These are phyloP conservation scores for Aspergillus jensenii DNA, from an alignment of 2,329 filamentous ascomycete genomes.

Conservation along the genomic window DNA sequence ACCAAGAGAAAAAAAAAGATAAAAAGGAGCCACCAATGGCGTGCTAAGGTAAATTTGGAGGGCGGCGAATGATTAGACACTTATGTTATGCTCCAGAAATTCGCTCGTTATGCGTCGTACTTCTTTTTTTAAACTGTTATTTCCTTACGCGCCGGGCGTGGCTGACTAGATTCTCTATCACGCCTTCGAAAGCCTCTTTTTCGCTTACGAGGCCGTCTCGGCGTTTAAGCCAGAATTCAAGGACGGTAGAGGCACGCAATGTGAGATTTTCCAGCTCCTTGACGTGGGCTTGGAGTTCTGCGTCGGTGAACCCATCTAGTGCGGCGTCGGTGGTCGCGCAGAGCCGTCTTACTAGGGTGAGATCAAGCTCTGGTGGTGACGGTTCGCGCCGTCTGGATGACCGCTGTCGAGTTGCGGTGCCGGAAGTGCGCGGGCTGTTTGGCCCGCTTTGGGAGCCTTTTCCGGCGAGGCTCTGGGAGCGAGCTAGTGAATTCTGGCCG, in stretches of 20 bases:
- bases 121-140: conserved; percentile 16
- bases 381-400: conserved; percentile 48
- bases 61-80: background rate
- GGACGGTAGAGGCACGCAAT: conserved; percentile 68
- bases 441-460: conserved; percentile 28
- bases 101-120: conserved; percentile 1
- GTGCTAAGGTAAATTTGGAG: background rate
- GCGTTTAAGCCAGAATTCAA: conserved; percentile 85
- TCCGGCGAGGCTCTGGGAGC: conserved; percentile 32
- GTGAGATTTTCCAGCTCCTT: conserved; percentile 67
- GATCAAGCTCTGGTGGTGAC: conserved; percentile 72
- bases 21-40: background rate
- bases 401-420: conserved; percentile 30
- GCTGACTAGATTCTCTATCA: conserved; percentile 94
- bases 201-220: conserved; percentile 86
- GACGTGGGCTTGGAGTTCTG: conserved; percentile 73
- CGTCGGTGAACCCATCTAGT: conserved; percentile 72
- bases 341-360: conserved; percentile 73
- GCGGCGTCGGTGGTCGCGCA: conserved; percentile 85
- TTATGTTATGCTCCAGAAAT: background rate
- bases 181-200: conserved; percentile 89
- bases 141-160: conserved; percentile 84
- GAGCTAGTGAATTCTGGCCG: conserved; percentile 54
- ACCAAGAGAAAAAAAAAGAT: background rate
- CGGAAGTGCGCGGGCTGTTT: conserved; percentile 24